Evolutionary conservation across 352 stramenopile genomes (phyloP), one percentile per base, ranked within the genome.

Genomic region (Phytophthora meadii): DNA sequence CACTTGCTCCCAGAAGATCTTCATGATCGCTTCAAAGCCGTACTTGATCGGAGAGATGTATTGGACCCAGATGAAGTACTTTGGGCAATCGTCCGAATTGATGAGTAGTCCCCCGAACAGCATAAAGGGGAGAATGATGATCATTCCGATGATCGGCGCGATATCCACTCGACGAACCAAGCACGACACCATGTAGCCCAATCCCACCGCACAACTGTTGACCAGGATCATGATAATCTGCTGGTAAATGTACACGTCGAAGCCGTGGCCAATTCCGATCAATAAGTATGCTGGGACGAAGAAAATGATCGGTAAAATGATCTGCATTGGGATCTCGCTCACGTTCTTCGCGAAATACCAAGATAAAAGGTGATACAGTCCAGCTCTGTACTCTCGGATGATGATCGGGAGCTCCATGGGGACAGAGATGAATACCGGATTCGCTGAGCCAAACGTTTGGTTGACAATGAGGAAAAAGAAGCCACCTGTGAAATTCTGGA

Each of bases 271-370:
- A 28, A 89, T 73, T 11, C 77, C 74, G 44, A 87, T 73, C 24
- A 87, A 40, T 9, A 82, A 70, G 44, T 81, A 82, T 3, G 58
- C 36, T 0, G 72, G 77, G 0, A 72, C 61, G 34, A 88, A 78
- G 12, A 65, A 67, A 1, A 85, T 28, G 10, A 83, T 75, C 8
- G 79, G 74, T 4, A 83, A 50, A 3, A 88, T 11, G 3, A 88
- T 34, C 47, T 86, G 79, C 64, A 77, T 70, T 2, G 64, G 68
- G 0, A 86, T n/a, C 54, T 88, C 79, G 30, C 74, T 85, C 25
- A 81, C 4, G 47, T 84, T 84, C 51, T 88, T 88, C 22, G 76
- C 55, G 0, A 84, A 3, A n/a, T 82, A 88, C 79, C 79, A 88
- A 0, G 71, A 58, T 0, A 68, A 54, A 4, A 84, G 41, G 28